Evolutionary conservation across 768 basidiomycete genomes (phyloP), one percentile per base, ranked within the genome.

Genomic region (Lentinula guzmanii): DNA sequence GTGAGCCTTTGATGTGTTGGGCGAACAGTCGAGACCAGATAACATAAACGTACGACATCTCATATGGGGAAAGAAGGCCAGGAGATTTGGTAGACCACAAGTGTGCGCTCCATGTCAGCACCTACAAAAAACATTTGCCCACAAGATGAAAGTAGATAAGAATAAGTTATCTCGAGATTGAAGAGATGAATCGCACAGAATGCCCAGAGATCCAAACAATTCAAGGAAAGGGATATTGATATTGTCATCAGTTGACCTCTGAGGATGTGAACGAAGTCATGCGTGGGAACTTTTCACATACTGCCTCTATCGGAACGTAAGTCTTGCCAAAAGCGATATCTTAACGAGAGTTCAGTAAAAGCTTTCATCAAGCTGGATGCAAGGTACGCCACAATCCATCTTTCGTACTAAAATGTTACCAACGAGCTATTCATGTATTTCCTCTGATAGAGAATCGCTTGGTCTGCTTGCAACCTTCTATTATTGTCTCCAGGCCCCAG

Each of bases 91-190:
- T 78, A 5, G 80, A 82, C 84, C 82, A 86, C 3, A 84, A 66
- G 18, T 85, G 70, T 1, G 74, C 86, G 6, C 69, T 65, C 86
- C 86, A 87, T 0, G 85, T 86, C 2, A 81, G 61, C 66, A 15
- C 7, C 82, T 83, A 46, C 79, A 77, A 0, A 83, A 65, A 15
- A 76, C 21, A 75, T 75, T 33, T 9, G 86, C 64, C 78, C 79
- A 87, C 80, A 83, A 84, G 54, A 77, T 70, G 75, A 65, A 70
- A 81, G 42, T 70, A 70, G 1, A 75, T 52, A 1, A 28, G 15
- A 1, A n/a, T 52, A 4, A 11, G 11, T 5, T 16, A 16, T 31
- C 5, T 21, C 21, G 21, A 21, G 0, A n/a, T 2, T 6, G n/a
- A n/a, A 43, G 13, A 18, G 6, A 18, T 21, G 3, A 18, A 5